These are phyloP conservation scores for Collariella sp. DNA, from an alignment of 495 filamentous ascomycete species.

Conservation along the genomic window DNA sequence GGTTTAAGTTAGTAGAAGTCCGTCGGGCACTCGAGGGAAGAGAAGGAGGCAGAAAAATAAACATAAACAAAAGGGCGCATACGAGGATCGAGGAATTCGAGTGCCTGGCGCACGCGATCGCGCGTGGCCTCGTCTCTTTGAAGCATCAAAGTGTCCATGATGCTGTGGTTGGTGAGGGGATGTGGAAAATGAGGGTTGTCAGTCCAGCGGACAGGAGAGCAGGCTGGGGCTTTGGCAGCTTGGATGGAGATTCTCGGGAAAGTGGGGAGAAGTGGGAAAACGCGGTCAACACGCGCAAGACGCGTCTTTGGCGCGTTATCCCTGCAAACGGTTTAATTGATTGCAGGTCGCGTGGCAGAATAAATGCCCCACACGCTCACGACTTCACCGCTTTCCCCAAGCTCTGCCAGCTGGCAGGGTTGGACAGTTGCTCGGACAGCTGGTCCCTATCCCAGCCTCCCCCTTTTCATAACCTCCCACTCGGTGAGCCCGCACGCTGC, in stretches of 20 bases:
- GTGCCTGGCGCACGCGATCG: constrained; percentile 69
- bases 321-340: constrained; percentile 28
- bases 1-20: constrained; percentile 9
- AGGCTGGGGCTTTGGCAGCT: background rate
- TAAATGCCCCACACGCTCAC: no score
- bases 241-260: background rate
- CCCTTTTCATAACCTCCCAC: no score
- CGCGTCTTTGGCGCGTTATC: constrained; percentile 18
- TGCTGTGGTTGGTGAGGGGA: constrained; percentile 7
- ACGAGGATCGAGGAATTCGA: constrained; percentile 84
- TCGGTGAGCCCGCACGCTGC: no score
- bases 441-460: no score
- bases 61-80: constrained; percentile 25
- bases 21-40: background rate
- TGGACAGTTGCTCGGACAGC: no score
- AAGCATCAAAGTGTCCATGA: constrained; percentile 66
- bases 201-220: background rate
- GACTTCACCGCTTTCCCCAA: no score
- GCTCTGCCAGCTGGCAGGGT: no score
- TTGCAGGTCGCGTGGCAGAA: constrained; percentile 1
- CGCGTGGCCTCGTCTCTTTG: constrained; percentile 67
- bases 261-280: constrained; percentile 19
- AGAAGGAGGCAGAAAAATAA: background rate
- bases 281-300: constrained; percentile 20
- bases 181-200: background rate